These are phyloP conservation scores for Oemleria cerasiformis DNA, from an alignment of 306 rosid species.

Conservation along the genomic window DNA sequence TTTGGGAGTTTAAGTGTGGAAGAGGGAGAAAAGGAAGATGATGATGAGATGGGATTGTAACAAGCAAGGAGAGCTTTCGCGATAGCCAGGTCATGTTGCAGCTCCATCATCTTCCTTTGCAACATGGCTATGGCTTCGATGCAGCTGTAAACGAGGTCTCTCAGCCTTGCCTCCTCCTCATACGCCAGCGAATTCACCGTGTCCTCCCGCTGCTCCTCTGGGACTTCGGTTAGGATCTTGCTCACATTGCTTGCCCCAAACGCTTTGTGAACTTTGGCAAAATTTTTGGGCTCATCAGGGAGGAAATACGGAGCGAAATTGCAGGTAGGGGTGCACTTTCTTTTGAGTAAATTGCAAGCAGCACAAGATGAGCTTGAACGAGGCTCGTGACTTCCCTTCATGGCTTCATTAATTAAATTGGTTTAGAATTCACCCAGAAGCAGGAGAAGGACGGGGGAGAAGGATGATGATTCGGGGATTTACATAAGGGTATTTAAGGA, in stretches of 20 bases:
- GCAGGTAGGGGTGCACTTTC: slow-evolving; percentile 75
- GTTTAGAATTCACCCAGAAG: neutral
- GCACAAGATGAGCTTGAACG: slow-evolving; percentile 92
- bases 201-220: slow-evolving; percentile 79
- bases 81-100: slow-evolving; percentile 72
- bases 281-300: slow-evolving; percentile 74
- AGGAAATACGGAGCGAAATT: slow-evolving; percentile 84
- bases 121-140: slow-evolving; percentile 77
- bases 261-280: slow-evolving; percentile 87
- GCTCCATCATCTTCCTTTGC: slow-evolving; percentile 69
- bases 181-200: slow-evolving; percentile 78
- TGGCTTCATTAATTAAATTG: slow-evolving; percentile 26
- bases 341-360: slow-evolving; percentile 81
- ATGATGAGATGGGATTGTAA: slow-evolving; percentile 24
- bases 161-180: slow-evolving; percentile 82
- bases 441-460: too few relatives aligned
- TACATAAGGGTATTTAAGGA: too few relatives aligned
- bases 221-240: slow-evolving; percentile 79
- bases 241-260: slow-evolving; percentile 97
- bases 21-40: neutral
- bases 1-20: slow-evolving; percentile 14
- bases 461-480: too few relatives aligned
- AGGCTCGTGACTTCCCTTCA: slow-evolving; percentile 64
- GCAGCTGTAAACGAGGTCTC: slow-evolving; percentile 92
- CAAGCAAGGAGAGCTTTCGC: slow-evolving; percentile 83